Percentiles rank a stretch among this genome's conserved stretches.
Conservation (phyloP, 495 filamentous ascomycete species). For the Aspergillus homomorphus region DNA sequence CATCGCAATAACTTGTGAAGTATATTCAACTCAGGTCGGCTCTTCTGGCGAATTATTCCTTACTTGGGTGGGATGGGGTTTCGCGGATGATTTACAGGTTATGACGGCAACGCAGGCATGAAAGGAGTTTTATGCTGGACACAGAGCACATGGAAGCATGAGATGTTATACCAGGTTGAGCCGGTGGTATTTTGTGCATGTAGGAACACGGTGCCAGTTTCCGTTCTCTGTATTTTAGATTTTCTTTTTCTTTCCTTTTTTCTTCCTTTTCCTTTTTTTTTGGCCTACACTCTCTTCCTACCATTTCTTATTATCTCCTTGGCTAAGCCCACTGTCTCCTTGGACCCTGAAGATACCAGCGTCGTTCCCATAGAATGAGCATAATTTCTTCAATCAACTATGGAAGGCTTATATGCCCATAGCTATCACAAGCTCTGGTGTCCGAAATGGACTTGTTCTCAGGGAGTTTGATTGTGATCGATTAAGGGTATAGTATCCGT, state of each 20-base stretch:
- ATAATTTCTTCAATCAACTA: not conserved
- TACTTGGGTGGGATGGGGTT: conserved; percentile 10
- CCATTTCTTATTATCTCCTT: not conserved
- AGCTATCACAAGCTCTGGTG: too few relatives aligned
- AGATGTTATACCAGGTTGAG: conserved; percentile 19
- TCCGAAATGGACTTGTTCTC: too few relatives aligned
- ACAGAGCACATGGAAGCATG: conserved; percentile 28
- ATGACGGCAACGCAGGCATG: conserved; percentile 32
- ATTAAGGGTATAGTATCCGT: too few relatives aligned
- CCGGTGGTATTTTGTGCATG: conserved; percentile 19
- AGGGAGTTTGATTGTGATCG: too few relatives aligned
- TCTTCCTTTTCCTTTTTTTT: conserved; percentile 2
- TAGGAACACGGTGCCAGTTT: conserved; percentile 13
- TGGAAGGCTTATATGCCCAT: too few relatives aligned
- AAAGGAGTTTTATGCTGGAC: conserved; percentile 39
- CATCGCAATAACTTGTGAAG: conserved; percentile 13
- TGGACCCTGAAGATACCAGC: not conserved
- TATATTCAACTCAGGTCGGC: conserved; percentile 8
- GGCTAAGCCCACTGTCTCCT: conserved; percentile 7
- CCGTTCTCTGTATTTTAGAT: conserved; percentile 22
- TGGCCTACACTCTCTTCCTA: not conserved
- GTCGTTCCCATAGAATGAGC: not conserved
- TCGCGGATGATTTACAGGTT: conserved; percentile 20
- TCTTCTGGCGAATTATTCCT: conserved; percentile 8
- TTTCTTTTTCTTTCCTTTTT: conserved; percentile 3